Conservation (phyloP, 139 green algal species). For the Chlamydomonas applanata region DNA sequence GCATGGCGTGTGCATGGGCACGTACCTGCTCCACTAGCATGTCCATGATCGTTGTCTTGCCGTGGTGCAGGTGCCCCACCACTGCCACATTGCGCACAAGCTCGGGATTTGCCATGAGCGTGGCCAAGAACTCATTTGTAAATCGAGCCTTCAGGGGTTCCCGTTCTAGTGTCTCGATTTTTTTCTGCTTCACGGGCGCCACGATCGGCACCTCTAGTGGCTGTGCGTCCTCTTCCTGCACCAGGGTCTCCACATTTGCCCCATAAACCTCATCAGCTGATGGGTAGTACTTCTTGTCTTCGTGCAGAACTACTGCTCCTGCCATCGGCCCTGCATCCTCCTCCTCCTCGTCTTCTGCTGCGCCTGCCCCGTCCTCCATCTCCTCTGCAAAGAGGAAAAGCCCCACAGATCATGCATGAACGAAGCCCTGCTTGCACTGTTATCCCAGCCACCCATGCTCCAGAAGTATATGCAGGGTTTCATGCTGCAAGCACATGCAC, state of each 20-base stretch:
- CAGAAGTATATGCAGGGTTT: too few species aligned
- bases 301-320: conserved; percentile 80
- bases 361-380: conserved; percentile 18
- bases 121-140: conserved; percentile 79
- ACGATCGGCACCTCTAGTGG: conserved; percentile 95
- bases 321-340: conserved; percentile 47
- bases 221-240: conserved; percentile 99
- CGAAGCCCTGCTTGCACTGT: neutral
- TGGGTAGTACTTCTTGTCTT: conserved; percentile 99
- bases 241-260: conserved; percentile 74
- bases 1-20: neutral
- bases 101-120: conserved; percentile 79
- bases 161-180: conserved; percentile 49
- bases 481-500: neutral
- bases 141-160: conserved; percentile 61
- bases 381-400: conserved; percentile 13
- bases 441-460: too few species aligned
- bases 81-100: conserved; percentile 89
- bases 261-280: conserved; percentile 94
- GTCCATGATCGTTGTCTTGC: conserved; percentile 97
- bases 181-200: conserved; percentile 78
- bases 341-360: conserved; percentile 37
- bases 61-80: conserved; percentile 94
- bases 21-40: conserved; percentile 95
- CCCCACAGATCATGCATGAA: neutral